Conservation (phyloP, 2,329 filamentous ascomycete genomes). For the Neofusicoccum sp. region DNA sequence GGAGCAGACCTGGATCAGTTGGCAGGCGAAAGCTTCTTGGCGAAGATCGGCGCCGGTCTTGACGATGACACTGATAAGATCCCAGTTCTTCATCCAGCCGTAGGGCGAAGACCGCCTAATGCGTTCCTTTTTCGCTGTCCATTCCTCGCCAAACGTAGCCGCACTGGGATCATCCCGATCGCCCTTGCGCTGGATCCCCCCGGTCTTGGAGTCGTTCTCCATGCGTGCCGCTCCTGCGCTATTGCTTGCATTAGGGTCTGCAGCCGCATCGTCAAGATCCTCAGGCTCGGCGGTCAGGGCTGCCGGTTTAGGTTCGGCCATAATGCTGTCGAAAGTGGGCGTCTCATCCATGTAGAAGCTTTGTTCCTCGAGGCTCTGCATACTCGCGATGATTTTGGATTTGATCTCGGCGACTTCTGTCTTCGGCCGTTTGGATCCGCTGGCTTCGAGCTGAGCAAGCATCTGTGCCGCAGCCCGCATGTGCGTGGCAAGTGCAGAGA, state of each 20-base stretch:
- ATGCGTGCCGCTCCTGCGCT: conserved; percentile 79
- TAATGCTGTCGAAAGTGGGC: conserved; percentile 80
- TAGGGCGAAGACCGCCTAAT: conserved; percentile 83
- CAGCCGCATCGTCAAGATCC: conserved; percentile 57
- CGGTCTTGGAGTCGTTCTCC: conserved; percentile 89
- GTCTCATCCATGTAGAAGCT: conserved; percentile 77
- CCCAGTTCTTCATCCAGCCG: conserved; percentile 89
- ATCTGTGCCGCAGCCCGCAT: conserved; percentile 88
- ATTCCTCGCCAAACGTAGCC: conserved; percentile 84
- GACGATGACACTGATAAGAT: conserved; percentile 82
- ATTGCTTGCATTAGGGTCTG: conserved; percentile 58
- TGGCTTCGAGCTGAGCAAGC: conserved; percentile 80
- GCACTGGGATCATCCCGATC: conserved; percentile 85
- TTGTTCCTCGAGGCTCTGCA: conserved; percentile 85
- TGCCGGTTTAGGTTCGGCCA: conserved; percentile 68
- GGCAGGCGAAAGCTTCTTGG: conserved; percentile 85
- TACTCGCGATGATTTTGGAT: conserved; percentile 85
- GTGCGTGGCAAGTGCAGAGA: conserved; percentile 80
- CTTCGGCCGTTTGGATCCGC: conserved; percentile 76
- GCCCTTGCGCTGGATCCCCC: conserved; percentile 76
- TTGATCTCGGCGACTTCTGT: conserved; percentile 82
- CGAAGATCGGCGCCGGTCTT: conserved; percentile 83
- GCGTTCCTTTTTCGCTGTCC: conserved; percentile 81
- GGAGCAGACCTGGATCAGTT: conserved; percentile 78
- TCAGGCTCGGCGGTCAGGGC: conserved; percentile 52